Conservation (phyloP, 2,329 filamentous ascomycete species). For the Hymenoscyphus fraxineus region DNA sequence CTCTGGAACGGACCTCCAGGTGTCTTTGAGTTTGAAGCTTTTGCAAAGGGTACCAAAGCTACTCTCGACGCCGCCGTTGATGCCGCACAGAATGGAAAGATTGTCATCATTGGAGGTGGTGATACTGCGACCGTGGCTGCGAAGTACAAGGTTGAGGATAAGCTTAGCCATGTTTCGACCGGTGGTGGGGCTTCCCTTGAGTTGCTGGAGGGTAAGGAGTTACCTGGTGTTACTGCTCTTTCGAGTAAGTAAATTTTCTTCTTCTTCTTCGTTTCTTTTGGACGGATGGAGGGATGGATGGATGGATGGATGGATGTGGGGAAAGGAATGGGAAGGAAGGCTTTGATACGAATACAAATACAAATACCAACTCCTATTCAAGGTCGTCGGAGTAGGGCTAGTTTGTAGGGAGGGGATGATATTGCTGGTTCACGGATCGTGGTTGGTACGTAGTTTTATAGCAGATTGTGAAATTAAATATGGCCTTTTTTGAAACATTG, state of each 20-base stretch:
- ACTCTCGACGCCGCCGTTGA: constrained; percentile 85
- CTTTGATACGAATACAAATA: constrained; percentile 30
- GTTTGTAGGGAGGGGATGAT: constrained; percentile 25
- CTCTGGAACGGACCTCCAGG: constrained; percentile 98
- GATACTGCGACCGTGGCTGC: constrained; percentile 97
- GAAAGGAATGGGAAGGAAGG: constrained; percentile 14
- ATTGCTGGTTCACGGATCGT: constrained; percentile 13
- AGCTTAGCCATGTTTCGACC: constrained; percentile 97
- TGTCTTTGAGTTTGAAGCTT: constrained; percentile 96
- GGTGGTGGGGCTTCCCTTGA: constrained; percentile 94
- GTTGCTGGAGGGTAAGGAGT: constrained; percentile 94
- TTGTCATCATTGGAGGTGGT: constrained; percentile 97
- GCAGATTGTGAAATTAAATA: neutral
- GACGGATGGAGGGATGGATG: too few species aligned
- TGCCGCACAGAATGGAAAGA: constrained; percentile 79
- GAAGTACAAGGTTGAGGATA: constrained; percentile 93
- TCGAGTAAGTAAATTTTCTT: constrained; percentile 62
- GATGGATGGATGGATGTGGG: too few species aligned
- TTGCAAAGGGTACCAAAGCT: constrained; percentile 86
- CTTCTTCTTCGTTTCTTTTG: constrained; percentile 8
- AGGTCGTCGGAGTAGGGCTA: constrained; percentile 30
- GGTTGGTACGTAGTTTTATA: constrained; percentile 22
- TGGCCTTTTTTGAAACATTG: neutral
- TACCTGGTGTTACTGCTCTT: constrained; percentile 89
- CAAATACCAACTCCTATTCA: constrained; percentile 9